phyloP scores from a whole-genome alignment of 805 yeast genomes.

The Candida ovalis region DNA sequence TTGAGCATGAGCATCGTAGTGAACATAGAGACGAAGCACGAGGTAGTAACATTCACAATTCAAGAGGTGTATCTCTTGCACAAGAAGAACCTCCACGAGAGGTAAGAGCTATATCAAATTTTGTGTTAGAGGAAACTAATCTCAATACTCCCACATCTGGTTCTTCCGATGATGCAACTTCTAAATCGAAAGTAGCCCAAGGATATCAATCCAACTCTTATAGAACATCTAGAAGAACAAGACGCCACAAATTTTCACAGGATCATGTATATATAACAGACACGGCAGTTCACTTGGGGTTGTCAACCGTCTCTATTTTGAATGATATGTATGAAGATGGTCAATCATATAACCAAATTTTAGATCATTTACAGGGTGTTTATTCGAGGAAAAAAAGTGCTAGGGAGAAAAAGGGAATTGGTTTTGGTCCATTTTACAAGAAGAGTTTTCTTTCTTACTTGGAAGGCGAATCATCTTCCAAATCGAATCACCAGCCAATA shows the following conservation, averaged over 20 bases:
- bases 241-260: slow-evolving; percentile 31
- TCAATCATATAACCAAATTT: slow-evolving; percentile 25
- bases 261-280: slow-evolving; percentile 35
- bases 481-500: slow-evolving; percentile 1
- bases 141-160: too few relatives aligned
- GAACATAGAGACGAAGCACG: not conserved
- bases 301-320: slow-evolving; percentile 25
- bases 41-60: too few relatives aligned
- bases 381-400: slow-evolving; percentile 23
- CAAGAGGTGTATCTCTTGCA: too few relatives aligned
- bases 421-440: slow-evolving; percentile 28
- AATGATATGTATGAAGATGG: slow-evolving; percentile 30
- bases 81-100: too few relatives aligned
- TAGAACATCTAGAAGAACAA: slow-evolving; percentile 17
- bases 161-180: too few relatives aligned
- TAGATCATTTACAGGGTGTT: slow-evolving; percentile 22
- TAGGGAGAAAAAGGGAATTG: slow-evolving; percentile 24
- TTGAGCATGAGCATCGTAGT: not conserved
- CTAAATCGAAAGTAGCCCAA: not conserved
- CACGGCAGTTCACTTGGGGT: slow-evolving; percentile 30
- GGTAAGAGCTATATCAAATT: too few relatives aligned
- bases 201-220: not conserved
- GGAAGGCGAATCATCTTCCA: slow-evolving; percentile 15
- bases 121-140: not conserved
- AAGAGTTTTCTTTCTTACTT: slow-evolving; percentile 21